Evolutionary conservation across 1,139 yeast genomes (phyloP).

Genomic region (Suhomyces bolitotheri): DNA sequence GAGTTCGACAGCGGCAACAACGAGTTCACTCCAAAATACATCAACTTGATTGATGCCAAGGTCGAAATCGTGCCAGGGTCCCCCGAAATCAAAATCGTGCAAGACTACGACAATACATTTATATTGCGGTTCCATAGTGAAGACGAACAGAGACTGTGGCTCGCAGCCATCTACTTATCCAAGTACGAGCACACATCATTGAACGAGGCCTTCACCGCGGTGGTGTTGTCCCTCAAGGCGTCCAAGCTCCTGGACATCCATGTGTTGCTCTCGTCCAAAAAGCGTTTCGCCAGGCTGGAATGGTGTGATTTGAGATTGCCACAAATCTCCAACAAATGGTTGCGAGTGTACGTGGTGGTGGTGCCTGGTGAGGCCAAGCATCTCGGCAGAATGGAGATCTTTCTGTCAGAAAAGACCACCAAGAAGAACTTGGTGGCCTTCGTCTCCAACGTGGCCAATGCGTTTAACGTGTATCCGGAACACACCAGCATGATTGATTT

Average conservation of each 20-base stretch:
- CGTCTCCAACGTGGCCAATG: conserved; percentile 41
- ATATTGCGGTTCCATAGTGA: conserved; percentile 32
- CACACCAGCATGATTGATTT: conserved; percentile 52
- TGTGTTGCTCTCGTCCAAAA: conserved; percentile 48
- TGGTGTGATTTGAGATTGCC: conserved; percentile 62
- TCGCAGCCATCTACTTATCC: conserved; percentile 47
- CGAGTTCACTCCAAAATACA: conserved; percentile 46
- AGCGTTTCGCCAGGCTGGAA: conserved; percentile 47
- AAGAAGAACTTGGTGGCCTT: conserved; percentile 51
- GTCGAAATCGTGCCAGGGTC: conserved; percentile 23
- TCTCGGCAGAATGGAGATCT: conserved; percentile 52
- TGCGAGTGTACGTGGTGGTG: conserved; percentile 49
- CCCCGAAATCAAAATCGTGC: conserved; percentile 35
- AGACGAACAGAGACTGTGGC: conserved; percentile 43
- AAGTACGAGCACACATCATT: conserved; percentile 52
- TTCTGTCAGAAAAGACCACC: conserved; percentile 39
- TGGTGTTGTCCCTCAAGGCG: conserved; percentile 54
- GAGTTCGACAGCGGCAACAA: conserved; percentile 29
- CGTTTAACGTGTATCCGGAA: conserved; percentile 57
- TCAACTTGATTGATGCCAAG: conserved; percentile 50
- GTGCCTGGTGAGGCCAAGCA: conserved; percentile 42
- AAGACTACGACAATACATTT: conserved; percentile 38
- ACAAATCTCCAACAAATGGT: conserved; percentile 55
- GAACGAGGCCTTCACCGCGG: conserved; percentile 60
- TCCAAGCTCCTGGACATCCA: conserved; percentile 54